Evolutionary conservation across 805 yeast genomes (phyloP).

Genomic region (Scheffersomyces coipomensis): DNA sequence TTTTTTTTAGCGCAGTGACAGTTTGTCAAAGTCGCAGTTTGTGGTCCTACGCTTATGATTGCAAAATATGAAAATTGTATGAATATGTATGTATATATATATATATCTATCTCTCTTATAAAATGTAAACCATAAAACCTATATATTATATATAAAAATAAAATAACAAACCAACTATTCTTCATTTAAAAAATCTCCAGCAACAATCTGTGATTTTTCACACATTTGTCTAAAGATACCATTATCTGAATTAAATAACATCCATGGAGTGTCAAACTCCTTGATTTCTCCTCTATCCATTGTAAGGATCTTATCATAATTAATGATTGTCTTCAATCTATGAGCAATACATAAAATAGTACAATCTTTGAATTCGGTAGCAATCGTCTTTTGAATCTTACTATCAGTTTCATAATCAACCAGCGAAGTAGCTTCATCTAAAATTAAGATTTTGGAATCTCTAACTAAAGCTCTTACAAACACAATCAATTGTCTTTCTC

Average conservation of each 20-base stretch:
- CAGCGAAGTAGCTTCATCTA: slow-evolving; percentile 40
- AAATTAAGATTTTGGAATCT: slow-evolving; percentile 32
- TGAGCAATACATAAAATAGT: slow-evolving; percentile 40
- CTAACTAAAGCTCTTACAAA: slow-evolving; percentile 39
- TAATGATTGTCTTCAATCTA: slow-evolving; percentile 35
- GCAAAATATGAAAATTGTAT: too few species aligned
- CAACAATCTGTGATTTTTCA: slow-evolving; percentile 32
- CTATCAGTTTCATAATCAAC: slow-evolving; percentile 40
- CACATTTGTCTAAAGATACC: slow-evolving; percentile 35
- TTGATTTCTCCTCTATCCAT: slow-evolving; percentile 32
- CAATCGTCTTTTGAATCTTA: slow-evolving; percentile 32
- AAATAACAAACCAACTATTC: too few species aligned
- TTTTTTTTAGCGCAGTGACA: too few species aligned
- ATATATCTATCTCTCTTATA: too few species aligned
- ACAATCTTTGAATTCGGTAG: slow-evolving; percentile 28
- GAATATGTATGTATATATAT: too few species aligned
- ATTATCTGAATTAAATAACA: slow-evolving; percentile 21
- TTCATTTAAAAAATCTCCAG: slow-evolving; percentile 25
- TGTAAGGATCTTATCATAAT: slow-evolving; percentile 33
- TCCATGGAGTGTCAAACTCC: slow-evolving; percentile 34
- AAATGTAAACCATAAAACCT: too few species aligned
- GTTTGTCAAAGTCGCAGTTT: too few species aligned
- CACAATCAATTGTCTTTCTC: slow-evolving; percentile 37
- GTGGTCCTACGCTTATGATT: too few species aligned
- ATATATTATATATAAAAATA: too few species aligned